Base-by-base conservation (phyloP, 371 early-diverging fungal genomes). In the Mortierella sp. region DNA sequence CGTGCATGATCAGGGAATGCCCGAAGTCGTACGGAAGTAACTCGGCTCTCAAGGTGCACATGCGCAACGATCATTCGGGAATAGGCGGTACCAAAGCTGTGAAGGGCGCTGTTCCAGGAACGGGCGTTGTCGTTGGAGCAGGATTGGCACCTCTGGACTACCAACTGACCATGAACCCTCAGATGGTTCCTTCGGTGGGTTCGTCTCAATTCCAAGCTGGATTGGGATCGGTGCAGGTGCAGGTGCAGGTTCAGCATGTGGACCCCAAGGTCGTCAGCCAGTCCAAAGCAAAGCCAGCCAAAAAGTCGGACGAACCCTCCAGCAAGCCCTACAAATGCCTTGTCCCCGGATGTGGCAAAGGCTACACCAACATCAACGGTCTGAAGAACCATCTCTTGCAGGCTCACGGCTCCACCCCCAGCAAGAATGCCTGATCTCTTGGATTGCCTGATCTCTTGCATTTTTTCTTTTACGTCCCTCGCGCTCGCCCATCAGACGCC, bases 321-420 rank as follows among this genome's bases (percentile, higher is more conserved):
- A 79, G 54, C 12, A 81, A 79, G 32, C 82, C 82, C 16, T 85
- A 74, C 77, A 85, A 81, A 60, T 85, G 85, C 27, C 71, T 77
- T 18, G 85, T 85, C 3, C 79, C 81, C 11, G 85, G 82, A 29
- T 85, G 85, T 35, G 85, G 85, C 35, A 85, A 79, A 46, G 79
- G 79, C 18, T 85, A 85, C 51, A 81, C 54, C 73, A 85, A 85
- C 72, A 85, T 85, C 32, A 85, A 74, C 58, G 82, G 82, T 11
- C 77, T 85, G 68, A 85, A 76, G 79, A 85, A 78, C 70, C 85
- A 85, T 74, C 72, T 85, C 6, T 55, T 85, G 65, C 82, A 81
- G 51, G 78, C 81, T 2, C 85, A 85, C 72, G 85, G 85, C 10
- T 85, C 85, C 6, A 85, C 81, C 24, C 85, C 85, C 3, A 77